Conservation (phyloP, 2,329 filamentous ascomycete species). For the Aphanocladium album region DNA sequence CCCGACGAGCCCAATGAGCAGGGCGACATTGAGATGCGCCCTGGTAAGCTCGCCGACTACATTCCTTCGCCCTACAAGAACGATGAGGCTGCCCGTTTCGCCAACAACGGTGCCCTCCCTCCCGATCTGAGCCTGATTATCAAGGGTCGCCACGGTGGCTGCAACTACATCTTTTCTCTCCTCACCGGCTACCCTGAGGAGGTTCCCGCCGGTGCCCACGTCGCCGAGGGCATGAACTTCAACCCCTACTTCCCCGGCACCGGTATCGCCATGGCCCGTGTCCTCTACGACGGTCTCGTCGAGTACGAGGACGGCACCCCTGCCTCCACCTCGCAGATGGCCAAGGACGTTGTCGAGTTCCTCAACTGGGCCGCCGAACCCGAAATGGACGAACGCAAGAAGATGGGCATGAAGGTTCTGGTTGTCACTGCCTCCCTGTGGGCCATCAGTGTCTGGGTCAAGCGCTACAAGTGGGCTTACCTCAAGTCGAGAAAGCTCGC, state of each 20-base stretch:
- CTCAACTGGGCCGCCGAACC: slow-evolving; percentile 99
- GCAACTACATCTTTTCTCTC: slow-evolving; percentile 97
- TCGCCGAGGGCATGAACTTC: slow-evolving; percentile 93
- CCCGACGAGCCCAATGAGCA: slow-evolving; percentile 96
- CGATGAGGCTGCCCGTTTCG: slow-evolving; percentile 94
- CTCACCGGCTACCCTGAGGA: slow-evolving; percentile 97
- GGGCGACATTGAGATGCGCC: slow-evolving; percentile 96
- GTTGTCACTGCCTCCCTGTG: slow-evolving; percentile 73
- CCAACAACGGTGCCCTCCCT: slow-evolving; percentile 96
- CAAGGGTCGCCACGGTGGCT: slow-evolving; percentile 96
- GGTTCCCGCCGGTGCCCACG: slow-evolving; percentile 78
- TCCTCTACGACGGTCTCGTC: slow-evolving; percentile 93
- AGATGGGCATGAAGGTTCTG: slow-evolving; percentile 97
- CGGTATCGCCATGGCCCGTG: slow-evolving; percentile 97
- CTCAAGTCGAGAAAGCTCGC: slow-evolving; percentile 93
- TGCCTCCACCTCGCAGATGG: slow-evolving; percentile 96
- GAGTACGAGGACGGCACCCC: slow-evolving; percentile 97
- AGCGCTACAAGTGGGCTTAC: slow-evolving; percentile 98
- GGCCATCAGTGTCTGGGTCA: slow-evolving; percentile 91
- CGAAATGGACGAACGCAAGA: slow-evolving; percentile 99
- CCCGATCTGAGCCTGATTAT: slow-evolving; percentile 96
- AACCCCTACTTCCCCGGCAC: slow-evolving; percentile 99
- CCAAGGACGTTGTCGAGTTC: slow-evolving; percentile 98
- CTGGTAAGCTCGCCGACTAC: slow-evolving; percentile 98
- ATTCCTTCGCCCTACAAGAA: slow-evolving; percentile 95